Evolutionary conservation across 225 moss, liverwort and hornwort genomes (phyloP), one percentile per base, ranked within the genome.

Genomic region (Antitrichia curtipendula): DNA sequence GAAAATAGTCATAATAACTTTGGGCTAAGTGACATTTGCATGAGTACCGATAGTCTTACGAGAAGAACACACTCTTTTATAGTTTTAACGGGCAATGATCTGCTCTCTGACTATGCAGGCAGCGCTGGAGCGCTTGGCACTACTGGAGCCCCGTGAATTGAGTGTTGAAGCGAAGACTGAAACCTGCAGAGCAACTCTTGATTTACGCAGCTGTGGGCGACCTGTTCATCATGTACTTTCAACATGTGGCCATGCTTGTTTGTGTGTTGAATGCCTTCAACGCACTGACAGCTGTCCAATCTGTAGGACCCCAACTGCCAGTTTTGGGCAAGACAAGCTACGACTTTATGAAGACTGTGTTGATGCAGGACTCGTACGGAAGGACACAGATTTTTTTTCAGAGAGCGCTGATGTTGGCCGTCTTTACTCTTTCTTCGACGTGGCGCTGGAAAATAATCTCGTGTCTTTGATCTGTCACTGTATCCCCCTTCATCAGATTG

Each of bases 381-480:
- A 93, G 89, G 96, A 94, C 47, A 86, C 91, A 52, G 92, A 91
- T 85, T 86, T 90, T 28, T 93, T 93, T 71, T 78, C 89, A 88
- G 92, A 94, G 87, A 94, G 91, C 49, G 79, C 86, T 75, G 96
- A 99, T 87, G 95, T 97, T 72, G 95, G 91, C 81, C 97, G 98
- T 53, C 91, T 99, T 69, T 95, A 92, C 90, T 93, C 95, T 60
- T 95, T 99, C 88, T 99, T 99, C 66, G 98, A 99, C 73, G 96
- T 95, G 77, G 95, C 97, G 62, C 90, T 99, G 76, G 98, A 99
- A 69, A 95, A 96, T 78, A 97, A 96, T 91, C 89, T 99, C 88
- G 95, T 95, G 85, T 96, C 95, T 57, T 90, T 99, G 91, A 93
- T 99, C 66, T 97, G 97, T 92, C 97, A 99, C 89, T 99, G 97